Evolutionary conservation across 1,284 basidiomycete genomes (phyloP).

Genomic region (Hypsizygus ulmarius): DNA sequence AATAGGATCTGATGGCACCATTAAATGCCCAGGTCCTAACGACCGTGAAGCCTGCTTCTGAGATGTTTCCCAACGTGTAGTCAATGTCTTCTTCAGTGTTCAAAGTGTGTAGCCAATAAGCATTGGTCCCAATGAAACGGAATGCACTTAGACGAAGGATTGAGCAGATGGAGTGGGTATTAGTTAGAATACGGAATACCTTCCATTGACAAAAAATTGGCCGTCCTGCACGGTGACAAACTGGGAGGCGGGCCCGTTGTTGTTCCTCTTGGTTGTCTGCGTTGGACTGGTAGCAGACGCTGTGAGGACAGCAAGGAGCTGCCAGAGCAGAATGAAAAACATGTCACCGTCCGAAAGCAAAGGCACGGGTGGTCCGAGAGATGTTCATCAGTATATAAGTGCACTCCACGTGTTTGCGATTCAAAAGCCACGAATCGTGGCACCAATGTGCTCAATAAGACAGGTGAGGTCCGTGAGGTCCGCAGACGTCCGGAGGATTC

Average conservation of each 20-base stretch:
- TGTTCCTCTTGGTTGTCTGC: constrained; percentile 20
- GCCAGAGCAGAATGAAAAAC: constrained; percentile 29
- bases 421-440: not conserved
- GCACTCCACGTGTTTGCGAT: constrained; percentile 15
- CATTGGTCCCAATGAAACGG: constrained; percentile 60
- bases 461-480: no score
- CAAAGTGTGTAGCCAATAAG: constrained; percentile 63
- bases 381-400: constrained; percentile 13
- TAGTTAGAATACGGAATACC: constrained; percentile 25
- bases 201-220: constrained; percentile 52
- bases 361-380: constrained; percentile 18
- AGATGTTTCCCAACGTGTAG: constrained; percentile 54
- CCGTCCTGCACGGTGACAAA: constrained; percentile 43
- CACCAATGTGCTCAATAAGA: no score
- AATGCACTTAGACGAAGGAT: constrained; percentile 37
- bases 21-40: constrained; percentile 69
- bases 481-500: no score
- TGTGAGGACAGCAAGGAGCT: constrained; percentile 26
- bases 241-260: constrained; percentile 21
- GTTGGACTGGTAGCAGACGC: constrained; percentile 27
- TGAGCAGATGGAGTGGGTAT: not conserved
- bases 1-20: constrained; percentile 41
- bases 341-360: constrained; percentile 27
- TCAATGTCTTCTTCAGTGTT: constrained; percentile 58
- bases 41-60: constrained; percentile 55